Base-by-base conservation (phyloP, 2,329 filamentous ascomycete genomes). In the Didymosphaeria variabile region DNA sequence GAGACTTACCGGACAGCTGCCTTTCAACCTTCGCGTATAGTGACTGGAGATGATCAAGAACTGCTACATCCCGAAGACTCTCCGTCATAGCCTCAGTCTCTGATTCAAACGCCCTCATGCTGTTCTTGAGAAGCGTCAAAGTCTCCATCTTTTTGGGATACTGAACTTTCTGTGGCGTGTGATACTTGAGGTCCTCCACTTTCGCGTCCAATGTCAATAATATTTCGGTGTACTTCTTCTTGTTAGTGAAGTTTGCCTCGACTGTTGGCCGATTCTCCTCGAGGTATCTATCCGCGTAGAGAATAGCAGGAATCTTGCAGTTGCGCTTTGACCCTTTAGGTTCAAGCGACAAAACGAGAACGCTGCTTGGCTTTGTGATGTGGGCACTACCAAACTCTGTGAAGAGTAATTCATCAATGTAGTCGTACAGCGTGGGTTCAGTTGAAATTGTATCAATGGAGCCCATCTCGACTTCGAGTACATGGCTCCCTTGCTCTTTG, bases 231-330 rank as follows among this genome's bases (percentile, higher is more conserved):
- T 71, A 72, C 32, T 75, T 62, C 23, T 69, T 70, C 58, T 79
- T 79, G 21, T 80, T 68, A 26, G 68, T 63, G n/a, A 84, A 82
- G 59, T 88, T 81, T 9, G 80, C 77, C 46, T 79, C 79, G 17
- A 84, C 81, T 10, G 80, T 69, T 1, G 79, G 79, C 58, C 81
- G 79, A 60, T 84, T 86, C 62, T 81, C 77, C 52, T 84, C 79
- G 49, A 88, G 77, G 70, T 90, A 90, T 49, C 87, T 82, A 74
- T 90, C 88, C 5, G 85, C 81, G 64, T 87, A 88, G 68, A 87
- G 83, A 1, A 80, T 78, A 1, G 81, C 71, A 3, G 87, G 86
- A 19, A 88, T 79, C 6, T 82, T 83, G 46, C 88, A 76, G 34
- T 75, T 75, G 32, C 81, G 68, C 67, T 78, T 58, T 68, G 65